Evolutionary conservation across 2,329 filamentous ascomycete species (phyloP).

Genomic region (Nigrospora osmanthi): DNA sequence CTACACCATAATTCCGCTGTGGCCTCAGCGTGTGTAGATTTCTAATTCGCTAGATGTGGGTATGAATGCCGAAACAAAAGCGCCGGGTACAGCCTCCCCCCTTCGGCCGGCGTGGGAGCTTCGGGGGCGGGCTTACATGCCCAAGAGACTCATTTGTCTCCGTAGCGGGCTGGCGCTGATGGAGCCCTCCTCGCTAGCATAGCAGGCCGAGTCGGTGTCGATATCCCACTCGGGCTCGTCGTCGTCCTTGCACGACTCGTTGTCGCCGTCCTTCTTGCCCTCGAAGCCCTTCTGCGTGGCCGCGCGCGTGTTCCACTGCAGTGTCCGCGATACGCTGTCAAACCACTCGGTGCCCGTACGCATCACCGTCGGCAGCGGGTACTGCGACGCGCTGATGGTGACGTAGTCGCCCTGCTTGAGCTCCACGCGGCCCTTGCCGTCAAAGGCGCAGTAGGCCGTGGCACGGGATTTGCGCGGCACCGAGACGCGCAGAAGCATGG

Average conservation of each 20-base stretch:
- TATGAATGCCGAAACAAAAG: too few species aligned
- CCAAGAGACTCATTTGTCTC: slow-evolving; percentile 67
- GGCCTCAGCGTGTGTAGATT: too few species aligned
- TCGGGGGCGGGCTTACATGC: slow-evolving; percentile 33
- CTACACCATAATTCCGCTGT: too few species aligned
- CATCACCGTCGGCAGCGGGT: slow-evolving; percentile 94
- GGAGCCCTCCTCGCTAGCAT: slow-evolving; percentile 66
- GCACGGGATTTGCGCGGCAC: slow-evolving; percentile 80
- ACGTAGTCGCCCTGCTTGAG: slow-evolving; percentile 90
- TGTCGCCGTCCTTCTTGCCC: slow-evolving; percentile 33
- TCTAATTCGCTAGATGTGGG: too few species aligned
- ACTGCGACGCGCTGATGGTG: slow-evolving; percentile 91
- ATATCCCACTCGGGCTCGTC: slow-evolving; percentile 78
- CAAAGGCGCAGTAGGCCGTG: slow-evolving; percentile 93
- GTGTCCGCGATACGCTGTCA: slow-evolving; percentile 82
- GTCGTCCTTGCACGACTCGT: slow-evolving; percentile 40
- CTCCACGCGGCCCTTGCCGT: slow-evolving; percentile 93
- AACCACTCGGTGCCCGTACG: slow-evolving; percentile 92
- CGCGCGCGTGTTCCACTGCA: slow-evolving; percentile 91
- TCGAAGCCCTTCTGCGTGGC: slow-evolving; percentile 90
- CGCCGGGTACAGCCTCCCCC: too few species aligned
- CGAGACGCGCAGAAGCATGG: slow-evolving; percentile 81
- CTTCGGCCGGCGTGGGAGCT: too few species aligned
- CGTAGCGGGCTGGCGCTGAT: slow-evolving; percentile 59
- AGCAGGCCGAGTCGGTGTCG: slow-evolving; percentile 73